phyloP scores from a whole-genome alignment of 2,329 filamentous ascomycete genomes.

The Clathrospora elynae region DNA sequence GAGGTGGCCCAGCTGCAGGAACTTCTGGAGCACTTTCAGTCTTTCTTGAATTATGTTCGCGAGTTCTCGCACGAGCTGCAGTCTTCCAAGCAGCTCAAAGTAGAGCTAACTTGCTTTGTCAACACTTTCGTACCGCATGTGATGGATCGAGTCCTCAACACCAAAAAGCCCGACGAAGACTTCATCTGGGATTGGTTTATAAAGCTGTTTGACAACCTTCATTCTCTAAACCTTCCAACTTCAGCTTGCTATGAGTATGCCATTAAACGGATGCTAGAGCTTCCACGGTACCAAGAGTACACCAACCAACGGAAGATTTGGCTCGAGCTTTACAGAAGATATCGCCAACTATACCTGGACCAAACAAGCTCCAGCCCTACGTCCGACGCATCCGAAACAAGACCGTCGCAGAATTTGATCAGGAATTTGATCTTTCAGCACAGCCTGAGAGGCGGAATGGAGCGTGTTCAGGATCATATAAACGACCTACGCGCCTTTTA shows the following conservation, averaged over 20 bases:
- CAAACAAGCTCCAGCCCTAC: constrained; percentile 11
- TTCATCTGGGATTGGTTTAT: constrained; percentile 34
- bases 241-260: constrained; percentile 34
- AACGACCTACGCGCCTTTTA: constrained; percentile 37
- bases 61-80: constrained; percentile 32
- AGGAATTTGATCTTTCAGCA: constrained; percentile 30
- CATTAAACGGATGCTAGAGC: constrained; percentile 30
- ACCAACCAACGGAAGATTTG: constrained; percentile 33
- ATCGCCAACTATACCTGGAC: constrained; percentile 26
- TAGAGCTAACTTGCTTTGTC: constrained; percentile 27
- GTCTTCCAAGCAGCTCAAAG: constrained; percentile 18
- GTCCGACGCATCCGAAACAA: constrained; percentile 4
- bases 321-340: constrained; percentile 35
- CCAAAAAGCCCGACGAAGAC: constrained; percentile 28
- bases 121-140: constrained; percentile 36
- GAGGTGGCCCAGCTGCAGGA: constrained; percentile 30
- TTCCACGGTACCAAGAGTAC: constrained; percentile 38
- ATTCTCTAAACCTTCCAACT: constrained; percentile 23
- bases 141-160: constrained; percentile 32
- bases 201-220: constrained; percentile 33
- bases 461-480: constrained; percentile 27
- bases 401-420: constrained; percentile 31
- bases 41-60: constrained; percentile 34
- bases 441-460: constrained; percentile 21
- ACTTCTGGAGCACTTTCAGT: constrained; percentile 31